Conservation (phyloP, 2,329 filamentous ascomycete species). For the Paraphoma sp. region DNA sequence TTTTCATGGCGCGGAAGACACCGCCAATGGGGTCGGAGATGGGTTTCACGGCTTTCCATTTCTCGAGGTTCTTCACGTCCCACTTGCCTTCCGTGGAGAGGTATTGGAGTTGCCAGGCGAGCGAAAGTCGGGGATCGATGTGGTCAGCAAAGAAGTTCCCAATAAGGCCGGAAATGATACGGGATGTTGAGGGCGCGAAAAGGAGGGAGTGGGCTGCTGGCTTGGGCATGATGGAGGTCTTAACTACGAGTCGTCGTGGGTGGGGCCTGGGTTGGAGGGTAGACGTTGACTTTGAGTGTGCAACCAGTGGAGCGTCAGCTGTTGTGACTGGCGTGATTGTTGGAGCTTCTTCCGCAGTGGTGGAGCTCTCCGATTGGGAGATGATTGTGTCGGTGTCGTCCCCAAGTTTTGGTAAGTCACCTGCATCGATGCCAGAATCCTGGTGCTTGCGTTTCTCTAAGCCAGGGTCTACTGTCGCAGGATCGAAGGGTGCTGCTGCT, state of each 20-base stretch:
- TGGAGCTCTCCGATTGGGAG: slow-evolving; percentile 22
- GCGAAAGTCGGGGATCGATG: slow-evolving; percentile 77
- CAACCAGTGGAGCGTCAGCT: slow-evolving; percentile 12
- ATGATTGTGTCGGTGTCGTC: slow-evolving; percentile 19
- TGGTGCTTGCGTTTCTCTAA: slow-evolving; percentile 38
- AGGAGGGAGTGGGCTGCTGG: slow-evolving; percentile 85
- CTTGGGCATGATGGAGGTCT: slow-evolving; percentile 72
- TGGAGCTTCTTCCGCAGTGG: slow-evolving; percentile 35
- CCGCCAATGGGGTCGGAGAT: slow-evolving; percentile 80
- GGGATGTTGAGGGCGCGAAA: slow-evolving; percentile 77
- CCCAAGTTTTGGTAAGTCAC: slow-evolving; percentile 32
- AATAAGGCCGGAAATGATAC: slow-evolving; percentile 79
- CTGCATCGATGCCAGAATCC: slow-evolving; percentile 41
- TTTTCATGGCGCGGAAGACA: slow-evolving; percentile 90
- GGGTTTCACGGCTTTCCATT: slow-evolving; percentile 82
- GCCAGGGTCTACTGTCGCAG: slow-evolving; percentile 25
- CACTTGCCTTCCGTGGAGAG: slow-evolving; percentile 91
- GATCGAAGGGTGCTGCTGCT: slow-evolving; percentile 57
- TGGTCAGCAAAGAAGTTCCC: slow-evolving; percentile 79
- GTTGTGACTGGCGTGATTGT: slow-evolving; percentile 37
- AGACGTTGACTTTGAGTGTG: slow-evolving; percentile 1
- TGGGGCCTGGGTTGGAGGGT: slow-evolving; percentile 28
- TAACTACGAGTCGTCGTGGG: slow-evolving; percentile 58
- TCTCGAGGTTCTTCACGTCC: slow-evolving; percentile 95
- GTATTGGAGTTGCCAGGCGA: slow-evolving; percentile 90